Evolutionary conservation across 805 yeast species (phyloP), one percentile per base, ranked within the genome.

Genomic region (Sungouiella thailandica): DNA sequence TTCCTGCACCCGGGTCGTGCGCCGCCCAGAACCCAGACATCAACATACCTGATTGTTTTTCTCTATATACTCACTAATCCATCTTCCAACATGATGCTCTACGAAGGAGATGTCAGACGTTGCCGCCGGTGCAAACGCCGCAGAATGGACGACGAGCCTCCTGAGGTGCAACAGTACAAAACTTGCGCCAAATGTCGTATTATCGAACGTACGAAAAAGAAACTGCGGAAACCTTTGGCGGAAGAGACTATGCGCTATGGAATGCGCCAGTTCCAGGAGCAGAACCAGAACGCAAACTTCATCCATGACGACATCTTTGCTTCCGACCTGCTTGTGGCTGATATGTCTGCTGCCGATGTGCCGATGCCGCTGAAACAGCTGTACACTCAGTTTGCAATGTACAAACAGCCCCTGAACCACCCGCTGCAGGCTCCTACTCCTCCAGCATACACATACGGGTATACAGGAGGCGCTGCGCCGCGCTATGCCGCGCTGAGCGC

Each of bases 51-150:
- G n/a, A n/a, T n/a, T n/a, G n/a, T n/a, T n/a, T n/a, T n/a, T n/a
- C n/a, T n/a, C n/a, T n/a, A n/a, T n/a, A n/a, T n/a, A n/a, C n/a
- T n/a, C n/a, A n/a, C 22, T 9, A 19, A 19, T 19, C 23, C 17
- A 22, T 16, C 23, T 12, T 23, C 7, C 46, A 41, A 29, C 17
- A 44, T 44, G 49, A 44, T 44, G 49, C 41, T 42, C 40, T 44
- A 42, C 29, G 49, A 44, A 18, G 44, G 41, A 20, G 62, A 48
- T 43, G 32, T 37, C 35, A 60, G 69, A 31, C 52, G 68, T 23
- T 74, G 80, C 48, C 76, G 80, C 50, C 71, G 80, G 47, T 74
- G 80, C 57, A 74, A 74, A 48, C 55, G 77, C 32, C 68, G 71
- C 64, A 63, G 80, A 56, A 63, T 71, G 43, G 70, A 67, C 39